Base-by-base conservation (phyloP, 495 filamentous ascomycete genomes). In the Hypoxylon crocopeplum region DNA sequence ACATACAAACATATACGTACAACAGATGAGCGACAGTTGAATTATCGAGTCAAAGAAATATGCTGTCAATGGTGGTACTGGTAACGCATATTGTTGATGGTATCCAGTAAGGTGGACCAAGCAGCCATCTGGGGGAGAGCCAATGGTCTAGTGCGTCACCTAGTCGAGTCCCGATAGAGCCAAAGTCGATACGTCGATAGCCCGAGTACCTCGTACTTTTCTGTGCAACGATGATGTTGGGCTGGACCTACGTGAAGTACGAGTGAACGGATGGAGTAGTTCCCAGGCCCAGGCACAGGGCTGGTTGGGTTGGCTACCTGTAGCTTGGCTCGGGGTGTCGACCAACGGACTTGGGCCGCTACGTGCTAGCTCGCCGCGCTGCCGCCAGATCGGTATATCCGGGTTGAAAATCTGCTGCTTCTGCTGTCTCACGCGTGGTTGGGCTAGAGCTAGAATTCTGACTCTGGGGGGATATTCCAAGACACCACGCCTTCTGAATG, bases 61-160 rank as follows among this genome's bases (percentile, higher is more conserved):
- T 42, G 48, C 24, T 19, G 24, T 57, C 34, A 58, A 21, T 64
- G 48, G 54, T 40, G 17, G 24, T 20, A 52, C 41, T 41, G 17
- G 53, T 38, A 58, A 50, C 38, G 30, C 49, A 64, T 64, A 16
- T 5, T 55, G 34, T 55, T 44, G 55, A 64, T 8, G 25, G 17
- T 39, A 48, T 49, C 36, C 21, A 46, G 49, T 64, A 53, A 41
- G 16, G 46, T 40, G 32, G 33, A 33, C 27, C 38, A 16, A 27
- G 54, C 22, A 37, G 20, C 48, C 53, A 51, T 52, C 41, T 52
- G 60, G 38, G 30, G 33, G 40, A 54, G n/a, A n/a, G 4, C 12
- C 8, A 34, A 34, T 34, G 4, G 29, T 34, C 2, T 45, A 13
- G 22, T 38, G 44, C 20, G 45, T 41, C 37, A 40, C 37, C 29